Base-by-base conservation (phyloP, 2,329 filamentous ascomycete genomes). In the Zymoseptoria brevis region DNA sequence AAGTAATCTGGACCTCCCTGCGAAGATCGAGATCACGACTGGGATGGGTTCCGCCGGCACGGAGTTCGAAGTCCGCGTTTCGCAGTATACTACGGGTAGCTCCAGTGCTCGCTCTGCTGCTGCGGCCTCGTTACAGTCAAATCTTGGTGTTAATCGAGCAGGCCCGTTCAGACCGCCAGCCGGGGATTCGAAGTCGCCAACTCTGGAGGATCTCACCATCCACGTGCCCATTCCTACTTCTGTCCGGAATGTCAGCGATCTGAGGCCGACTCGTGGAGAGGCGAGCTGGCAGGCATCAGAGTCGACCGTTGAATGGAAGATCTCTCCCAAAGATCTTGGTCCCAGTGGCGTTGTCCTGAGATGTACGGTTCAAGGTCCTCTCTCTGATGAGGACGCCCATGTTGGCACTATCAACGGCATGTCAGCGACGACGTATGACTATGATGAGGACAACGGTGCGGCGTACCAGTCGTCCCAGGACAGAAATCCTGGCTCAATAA, bases 51-150 rank as follows among this genome's bases (percentile, higher is more conserved):
- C 82, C 1, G 78, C 77, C 0, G 91, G 89, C 1, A 83, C 87
- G 5, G 94, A 97, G 57, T 97, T 99, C 68, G 92, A 97, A 73
- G 89, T 96, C 53, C 83, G 89, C 85, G 60, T 81, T 90, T 49
- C 86, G 86, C 78, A 56, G 51, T 45, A 16, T 16, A 45, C 35
- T 45, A 45, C 35, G 35, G 62, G 24, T 45, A 49, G 63, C 35
- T 57, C 54, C 60, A 35, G 57, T 56, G 55, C 54, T 30, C 62
- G 63, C 9, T 68, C 69, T 21, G 60, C 65, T 8, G 69, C 69
- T 11, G 60, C 67, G 50, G 66, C 67, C 30, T 68, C 68, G 51
- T 59, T 71, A 21, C 68, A 70, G 55, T 71, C 68, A 0, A 67
- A 68, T 54, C 61, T 68, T 26, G 64, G 63, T 30, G 59, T 58